These are phyloP conservation scores for Phaffomyces antillensis DNA, from an alignment of 805 yeast genomes.

Conservation along the genomic window DNA sequence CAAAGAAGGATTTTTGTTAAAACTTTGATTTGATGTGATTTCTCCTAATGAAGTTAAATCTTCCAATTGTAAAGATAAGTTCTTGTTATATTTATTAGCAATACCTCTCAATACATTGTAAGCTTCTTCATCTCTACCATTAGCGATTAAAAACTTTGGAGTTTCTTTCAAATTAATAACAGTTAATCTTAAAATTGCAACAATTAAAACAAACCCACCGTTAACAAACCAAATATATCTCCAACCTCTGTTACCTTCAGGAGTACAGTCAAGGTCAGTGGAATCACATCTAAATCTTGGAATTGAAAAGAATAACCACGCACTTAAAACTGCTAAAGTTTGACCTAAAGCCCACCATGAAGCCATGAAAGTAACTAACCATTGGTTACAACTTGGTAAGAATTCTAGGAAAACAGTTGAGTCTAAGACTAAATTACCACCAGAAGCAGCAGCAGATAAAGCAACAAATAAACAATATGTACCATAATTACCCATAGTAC, in stretches of 20 bases:
- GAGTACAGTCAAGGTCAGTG: slow-evolving; percentile 33
- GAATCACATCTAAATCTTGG: slow-evolving; percentile 42
- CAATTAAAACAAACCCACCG: slow-evolving; percentile 40
- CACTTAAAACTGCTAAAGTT: slow-evolving; percentile 37
- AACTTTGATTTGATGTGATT: slow-evolving; percentile 23
- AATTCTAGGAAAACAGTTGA: slow-evolving; percentile 43
- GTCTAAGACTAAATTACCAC: slow-evolving; percentile 47
- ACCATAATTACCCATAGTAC: slow-evolving; percentile 40
- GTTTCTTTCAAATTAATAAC: slow-evolving; percentile 39
- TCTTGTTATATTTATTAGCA: slow-evolving; percentile 38
- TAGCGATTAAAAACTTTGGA: slow-evolving; percentile 44
- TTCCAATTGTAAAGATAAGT: slow-evolving; percentile 36
- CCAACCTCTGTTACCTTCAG: slow-evolving; percentile 44
- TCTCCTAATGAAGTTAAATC: slow-evolving; percentile 38
- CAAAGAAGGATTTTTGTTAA: slow-evolving; percentile 21
- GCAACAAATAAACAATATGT: slow-evolving; percentile 42
- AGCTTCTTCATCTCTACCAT: slow-evolving; percentile 43
- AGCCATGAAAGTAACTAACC: slow-evolving; percentile 43
- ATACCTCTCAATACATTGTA: slow-evolving; percentile 34
- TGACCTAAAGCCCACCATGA: slow-evolving; percentile 55
- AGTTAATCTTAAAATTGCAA: slow-evolving; percentile 41
- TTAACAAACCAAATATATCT: slow-evolving; percentile 46
- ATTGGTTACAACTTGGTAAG: slow-evolving; percentile 41
- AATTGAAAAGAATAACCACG: slow-evolving; percentile 40
- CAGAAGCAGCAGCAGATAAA: slow-evolving; percentile 37